Evolutionary conservation across 768 basidiomycete genomes (phyloP), one percentile per base, ranked within the genome.

Genomic region (Dioszegia hungarica): DNA sequence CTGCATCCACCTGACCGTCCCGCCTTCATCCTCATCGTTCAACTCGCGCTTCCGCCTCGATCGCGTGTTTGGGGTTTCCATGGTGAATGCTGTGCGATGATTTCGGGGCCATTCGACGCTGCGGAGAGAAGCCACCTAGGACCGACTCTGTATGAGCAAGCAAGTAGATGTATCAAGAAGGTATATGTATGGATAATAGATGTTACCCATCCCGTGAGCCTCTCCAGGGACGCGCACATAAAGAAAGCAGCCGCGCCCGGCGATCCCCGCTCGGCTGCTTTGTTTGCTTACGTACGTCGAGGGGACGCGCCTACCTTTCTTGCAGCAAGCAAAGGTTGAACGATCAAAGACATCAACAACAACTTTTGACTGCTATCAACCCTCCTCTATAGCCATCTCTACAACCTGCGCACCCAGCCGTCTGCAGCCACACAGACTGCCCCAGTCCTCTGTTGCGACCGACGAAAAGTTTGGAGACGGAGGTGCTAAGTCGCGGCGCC

Each of bases 21-120:
- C 48, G 17, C 50, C 63, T 25, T 68, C 64, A 20, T 62, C 61
- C 25, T 54, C 34, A 4, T 51, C 44, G 31, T 61, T 61, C 29
- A 61, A 39, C 40, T 63, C 66, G 41, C 68, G 44, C 43, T 70
- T 70, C 37, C 53, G 37, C 61, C 68, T 56, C 33, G 60, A 60
- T 24, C 68, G 33, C 15, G 66, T 70, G 19, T 62, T 66, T 19
- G 68, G 68, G 27, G 68, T 65, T 20, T 67, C 66, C 65, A 64
- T 62, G 29, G 34, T 25, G 3, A 25, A 12, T 22, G 17, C 12
- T 20, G 6, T 24, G 25, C 43, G n/a, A n/a, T n/a, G n/a, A n/a
- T n/a, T n/a, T n/a, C n/a, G n/a, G n/a, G n/a, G n/a, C n/a, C n/a
- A n/a, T n/a, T n/a, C n/a, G n/a, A n/a, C n/a, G n/a, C n/a, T n/a